Evolutionary conservation across 208 protist genomes (phyloP).

Genomic region (Leishmania tarentolae): DNA sequence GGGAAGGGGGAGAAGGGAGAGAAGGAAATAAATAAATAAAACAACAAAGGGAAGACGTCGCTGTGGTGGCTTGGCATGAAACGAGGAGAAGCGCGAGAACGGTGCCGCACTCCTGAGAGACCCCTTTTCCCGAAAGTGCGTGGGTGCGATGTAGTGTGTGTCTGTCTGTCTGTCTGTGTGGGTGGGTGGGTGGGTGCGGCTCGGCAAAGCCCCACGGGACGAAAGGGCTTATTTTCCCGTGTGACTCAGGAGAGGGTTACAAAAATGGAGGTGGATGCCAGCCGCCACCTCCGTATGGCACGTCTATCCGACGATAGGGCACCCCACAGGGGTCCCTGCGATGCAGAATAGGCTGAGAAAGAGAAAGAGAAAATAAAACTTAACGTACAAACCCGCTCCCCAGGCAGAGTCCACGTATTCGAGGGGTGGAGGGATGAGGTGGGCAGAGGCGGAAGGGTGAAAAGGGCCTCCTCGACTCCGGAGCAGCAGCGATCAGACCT

Average conservation of each 20-base stretch:
- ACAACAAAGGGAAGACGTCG: neutral
- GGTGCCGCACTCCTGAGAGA: neutral
- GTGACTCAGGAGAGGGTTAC: neutral
- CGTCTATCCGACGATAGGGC: neutral
- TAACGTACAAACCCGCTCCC: neutral
- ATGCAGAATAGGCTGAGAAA: neutral
- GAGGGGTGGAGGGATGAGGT: neutral
- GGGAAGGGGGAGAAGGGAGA: neutral
- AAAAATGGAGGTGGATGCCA: neutral
- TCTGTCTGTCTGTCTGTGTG: no score
- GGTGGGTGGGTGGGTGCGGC: no score
- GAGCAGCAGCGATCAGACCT: neutral
- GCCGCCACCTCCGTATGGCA: neutral
- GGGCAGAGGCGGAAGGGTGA: neutral
- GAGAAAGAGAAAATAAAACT: neutral
- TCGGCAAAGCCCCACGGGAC: neutral
- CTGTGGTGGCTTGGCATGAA: neutral
- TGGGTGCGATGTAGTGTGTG: neutral
- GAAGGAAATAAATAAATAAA: neutral
- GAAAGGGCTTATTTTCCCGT: neutral
- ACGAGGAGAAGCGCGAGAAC: neutral
- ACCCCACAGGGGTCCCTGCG: neutral
- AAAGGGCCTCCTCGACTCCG: neutral
- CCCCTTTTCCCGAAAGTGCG: neutral
- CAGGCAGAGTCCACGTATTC: neutral